Base-by-base conservation (phyloP, 2,329 filamentous ascomycete genomes). In the Diaporthe sp. region DNA sequence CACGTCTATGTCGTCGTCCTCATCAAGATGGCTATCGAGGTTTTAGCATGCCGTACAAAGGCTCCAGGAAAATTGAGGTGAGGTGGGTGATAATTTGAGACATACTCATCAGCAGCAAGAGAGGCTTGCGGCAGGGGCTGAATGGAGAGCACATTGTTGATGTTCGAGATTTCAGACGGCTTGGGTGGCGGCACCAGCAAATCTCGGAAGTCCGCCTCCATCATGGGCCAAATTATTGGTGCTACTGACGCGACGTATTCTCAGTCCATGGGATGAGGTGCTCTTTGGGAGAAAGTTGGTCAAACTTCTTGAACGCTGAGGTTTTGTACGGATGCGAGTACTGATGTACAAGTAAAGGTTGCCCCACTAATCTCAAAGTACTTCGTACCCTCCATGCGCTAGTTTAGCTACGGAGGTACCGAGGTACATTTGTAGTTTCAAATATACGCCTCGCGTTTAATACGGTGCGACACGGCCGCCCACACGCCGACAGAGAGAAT, bases 1-100 rank as follows among this genome's bases (percentile, higher is more conserved):
- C 44, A 37, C 62, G 15, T 76, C 78, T 17, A 79, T 75, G 31
- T 81, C 79, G 4, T 79, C 78, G 10, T 79, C 77, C 58, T 79
- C 75, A 49, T 76, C 72, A 46, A 76, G 46, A 25, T 72, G 70
- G n/a, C 75, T 76, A 51, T 7, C 25, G 2, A 44, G 17, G 4
- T n/a, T 55, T 76, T 49, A 76, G 69, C 5, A 46, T 10, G 0
- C 1, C 34, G 22, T 25, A 15, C 22, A 8, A 13, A 10, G 1
- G n/a, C 3, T 22, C 17, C 12, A 6, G 5, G 22, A 55, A 46
- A 9, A 39, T 15, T 37, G 34, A 51, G 13, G 65, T n/a, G 46
- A 55, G 31, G 13, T 34, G 25, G 15, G n/a, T 17, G 25, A 22
- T 31, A 22, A 39, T 25, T n/a, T 39, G 25, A 34, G 28, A 65